These are phyloP conservation scores for Rosa lucieae DNA, from an alignment of 306 rosid species.

Conservation along the genomic window DNA sequence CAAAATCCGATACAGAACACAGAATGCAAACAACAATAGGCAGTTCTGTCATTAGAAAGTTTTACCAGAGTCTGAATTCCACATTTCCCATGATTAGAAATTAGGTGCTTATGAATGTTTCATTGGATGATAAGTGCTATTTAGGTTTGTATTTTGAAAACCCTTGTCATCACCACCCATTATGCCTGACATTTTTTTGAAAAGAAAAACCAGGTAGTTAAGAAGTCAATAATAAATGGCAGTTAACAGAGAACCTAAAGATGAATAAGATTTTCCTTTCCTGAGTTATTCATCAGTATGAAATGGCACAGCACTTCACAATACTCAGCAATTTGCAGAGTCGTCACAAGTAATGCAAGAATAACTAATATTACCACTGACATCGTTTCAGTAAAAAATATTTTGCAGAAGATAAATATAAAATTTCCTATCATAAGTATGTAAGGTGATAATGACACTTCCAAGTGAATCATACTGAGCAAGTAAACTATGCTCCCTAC, in stretches of 20 bases:
- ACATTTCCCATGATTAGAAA: background rate
- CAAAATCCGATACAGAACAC: background rate
- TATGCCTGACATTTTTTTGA: background rate
- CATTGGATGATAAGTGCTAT: background rate
- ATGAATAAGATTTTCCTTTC: background rate
- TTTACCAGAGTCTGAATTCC: background rate
- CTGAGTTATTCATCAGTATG: background rate
- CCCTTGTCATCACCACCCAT: background rate
- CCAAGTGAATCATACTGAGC: background rate
- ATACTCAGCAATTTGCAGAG: background rate
- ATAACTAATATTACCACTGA: background rate
- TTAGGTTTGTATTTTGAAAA: background rate
- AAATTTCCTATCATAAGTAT: background rate
- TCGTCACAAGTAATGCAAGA: background rate
- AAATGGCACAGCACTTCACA: background rate
- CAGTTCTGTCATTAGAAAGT: background rate
- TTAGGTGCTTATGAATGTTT: background rate
- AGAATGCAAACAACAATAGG: background rate
- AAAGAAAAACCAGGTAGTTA: background rate
- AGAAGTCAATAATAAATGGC: background rate
- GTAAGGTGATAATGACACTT: background rate
- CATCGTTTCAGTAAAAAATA: background rate
- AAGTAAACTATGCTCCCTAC: background rate
- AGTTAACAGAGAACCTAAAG: background rate
- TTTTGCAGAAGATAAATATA: background rate